A percentile compares a stretch with the other conserved stretches of the same genome.
These are phyloP conservation scores for Nakazawaea wickerhamii DNA, from an alignment of 805 yeast species.

Conservation along the genomic window DNA sequence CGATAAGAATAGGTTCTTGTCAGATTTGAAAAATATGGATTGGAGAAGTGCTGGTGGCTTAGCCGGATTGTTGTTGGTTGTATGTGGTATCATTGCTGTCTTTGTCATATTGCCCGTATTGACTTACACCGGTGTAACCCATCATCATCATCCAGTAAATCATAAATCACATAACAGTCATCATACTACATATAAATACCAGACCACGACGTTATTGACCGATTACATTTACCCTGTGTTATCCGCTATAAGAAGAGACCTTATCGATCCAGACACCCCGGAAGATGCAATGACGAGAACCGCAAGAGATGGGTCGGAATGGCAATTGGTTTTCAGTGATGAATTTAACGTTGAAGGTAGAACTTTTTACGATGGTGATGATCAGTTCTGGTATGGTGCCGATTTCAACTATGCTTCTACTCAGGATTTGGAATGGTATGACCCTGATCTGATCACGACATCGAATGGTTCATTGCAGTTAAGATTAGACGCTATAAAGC, in stretches of 20 bases:
- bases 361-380: constrained; percentile 42
- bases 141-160: constrained; percentile 13
- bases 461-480: constrained; percentile 34
- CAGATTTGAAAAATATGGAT: constrained; percentile 66
- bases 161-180: constrained; percentile 14
- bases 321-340: constrained; percentile 41
- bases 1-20: constrained; percentile 61
- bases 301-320: constrained; percentile 29
- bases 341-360: constrained; percentile 45
- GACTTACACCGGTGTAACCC: constrained; percentile 69
- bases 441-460: constrained; percentile 42
- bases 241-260: constrained; percentile 45
- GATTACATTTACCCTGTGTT: constrained; percentile 45
- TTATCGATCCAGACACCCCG: constrained; percentile 62
- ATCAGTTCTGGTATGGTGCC: constrained; percentile 41
- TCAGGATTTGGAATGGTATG: constrained; percentile 46
- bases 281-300: constrained; percentile 34
- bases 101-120: constrained; percentile 79
- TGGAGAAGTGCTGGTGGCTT: constrained; percentile 56
- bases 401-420: constrained; percentile 43
- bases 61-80: constrained; percentile 52
- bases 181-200: background rate
- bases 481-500: constrained; percentile 36
- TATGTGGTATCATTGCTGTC: constrained; percentile 55
- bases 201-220: constrained; percentile 37